phyloP scores from a whole-genome alignment of 164 flowering plant genomes.

The Stephania yunnanensis region DNA sequence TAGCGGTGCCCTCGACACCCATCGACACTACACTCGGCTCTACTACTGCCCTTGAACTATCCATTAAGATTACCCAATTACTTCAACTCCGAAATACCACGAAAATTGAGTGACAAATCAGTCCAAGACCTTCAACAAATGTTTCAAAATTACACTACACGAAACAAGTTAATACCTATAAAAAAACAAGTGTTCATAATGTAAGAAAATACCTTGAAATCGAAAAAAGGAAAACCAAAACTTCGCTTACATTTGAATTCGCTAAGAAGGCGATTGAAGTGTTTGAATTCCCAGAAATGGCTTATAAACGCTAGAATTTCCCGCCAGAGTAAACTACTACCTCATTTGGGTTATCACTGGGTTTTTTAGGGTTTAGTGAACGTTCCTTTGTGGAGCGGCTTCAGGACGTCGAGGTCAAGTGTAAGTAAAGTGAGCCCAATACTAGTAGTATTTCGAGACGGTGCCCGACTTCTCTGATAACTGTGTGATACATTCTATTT shows the following conservation, averaged over 20 bases:
- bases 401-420: background rate
- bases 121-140: background rate
- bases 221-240: background rate
- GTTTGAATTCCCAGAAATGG: slow-evolving; percentile 2
- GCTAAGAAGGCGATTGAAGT: background rate
- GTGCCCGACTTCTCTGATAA: too few relatives aligned
- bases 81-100: background rate
- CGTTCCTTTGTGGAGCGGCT: background rate
- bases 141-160: background rate
- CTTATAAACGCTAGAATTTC: background rate
- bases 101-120: background rate
- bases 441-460: too few relatives aligned
- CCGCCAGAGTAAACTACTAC: slow-evolving; percentile 5
- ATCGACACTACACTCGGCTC: slow-evolving; percentile 14
- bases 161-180: background rate
- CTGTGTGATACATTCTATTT: too few relatives aligned
- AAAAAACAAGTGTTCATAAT: background rate
- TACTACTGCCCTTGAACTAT: slow-evolving; percentile 4
- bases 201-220: background rate
- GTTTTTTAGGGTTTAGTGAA: slow-evolving; percentile 8
- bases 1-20: slow-evolving; percentile 16
- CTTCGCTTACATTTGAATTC: background rate
- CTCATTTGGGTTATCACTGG: background rate
- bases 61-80: slow-evolving; percentile 3
- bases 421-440: too few relatives aligned